These are phyloP conservation scores for Pseudocercospora fuligena DNA, from an alignment of 2,329 filamentous ascomycete genomes.

Conservation along the genomic window DNA sequence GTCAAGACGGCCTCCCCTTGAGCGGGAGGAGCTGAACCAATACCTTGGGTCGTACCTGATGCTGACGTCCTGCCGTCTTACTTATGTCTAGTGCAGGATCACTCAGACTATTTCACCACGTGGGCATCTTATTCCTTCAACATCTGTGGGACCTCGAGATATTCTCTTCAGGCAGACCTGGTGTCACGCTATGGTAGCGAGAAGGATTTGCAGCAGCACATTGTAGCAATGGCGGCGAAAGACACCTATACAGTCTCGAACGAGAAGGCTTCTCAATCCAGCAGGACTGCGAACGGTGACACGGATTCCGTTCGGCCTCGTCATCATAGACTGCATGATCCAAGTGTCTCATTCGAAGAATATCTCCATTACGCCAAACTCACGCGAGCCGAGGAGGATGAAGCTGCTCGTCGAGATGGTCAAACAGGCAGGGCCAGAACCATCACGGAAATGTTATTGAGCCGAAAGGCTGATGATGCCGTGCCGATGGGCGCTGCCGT, in stretches of 20 bases:
- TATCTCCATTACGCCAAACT: conserved; percentile 12
- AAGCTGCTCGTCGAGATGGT: neutral
- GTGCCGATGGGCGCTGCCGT: neutral
- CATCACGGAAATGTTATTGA: neutral
- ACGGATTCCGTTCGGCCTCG: neutral
- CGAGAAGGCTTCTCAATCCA: neutral
- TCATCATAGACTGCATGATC: neutral
- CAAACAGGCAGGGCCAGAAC: neutral
- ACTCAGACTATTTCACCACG: neutral
- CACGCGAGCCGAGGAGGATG: neutral
- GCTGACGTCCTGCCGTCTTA: neutral
- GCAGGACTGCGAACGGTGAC: neutral
- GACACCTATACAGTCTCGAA: neutral
- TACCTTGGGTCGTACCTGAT: neutral
- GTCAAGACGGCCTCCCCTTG: neutral
- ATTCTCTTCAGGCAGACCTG: neutral
- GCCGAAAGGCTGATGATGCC: neutral
- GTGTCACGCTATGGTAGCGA: neutral
- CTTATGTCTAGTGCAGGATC: neutral
- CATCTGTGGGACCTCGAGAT: neutral
- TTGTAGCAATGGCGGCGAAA: neutral
- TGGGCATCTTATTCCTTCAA: neutral
- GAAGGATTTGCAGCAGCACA: neutral
- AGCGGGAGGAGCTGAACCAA: neutral
- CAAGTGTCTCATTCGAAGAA: conserved; percentile 9